phyloP scores from a whole-genome alignment of 345 rosid species.

The Abelmoschus esculentus region DNA sequence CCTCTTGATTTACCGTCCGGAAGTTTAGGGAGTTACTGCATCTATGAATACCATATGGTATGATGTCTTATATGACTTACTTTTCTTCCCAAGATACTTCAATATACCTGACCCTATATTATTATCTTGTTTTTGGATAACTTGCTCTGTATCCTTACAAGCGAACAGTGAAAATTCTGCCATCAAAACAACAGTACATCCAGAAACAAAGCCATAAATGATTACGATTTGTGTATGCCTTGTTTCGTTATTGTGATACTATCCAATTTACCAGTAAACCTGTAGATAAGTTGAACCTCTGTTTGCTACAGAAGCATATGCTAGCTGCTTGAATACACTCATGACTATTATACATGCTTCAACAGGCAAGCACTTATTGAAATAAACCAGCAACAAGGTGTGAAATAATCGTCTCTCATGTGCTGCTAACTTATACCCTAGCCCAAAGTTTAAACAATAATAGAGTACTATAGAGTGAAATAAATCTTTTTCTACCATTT shows the following conservation, averaged over 20 bases:
- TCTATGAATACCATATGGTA: constrained; percentile 99
- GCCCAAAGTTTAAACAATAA: background rate
- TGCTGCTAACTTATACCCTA: background rate
- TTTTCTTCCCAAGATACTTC: background rate
- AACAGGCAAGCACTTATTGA: background rate
- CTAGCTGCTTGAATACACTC: background rate
- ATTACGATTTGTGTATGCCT: background rate
- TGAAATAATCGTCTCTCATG: background rate
- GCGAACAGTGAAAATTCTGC: background rate
- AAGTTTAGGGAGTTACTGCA: constrained; percentile 95
- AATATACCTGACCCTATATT: background rate
- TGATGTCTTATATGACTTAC: constrained; percentile 5
- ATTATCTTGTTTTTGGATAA: background rate
- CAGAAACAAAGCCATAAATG: background rate
- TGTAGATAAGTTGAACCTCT: background rate
- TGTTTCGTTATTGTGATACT: background rate
- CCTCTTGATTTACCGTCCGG: constrained; percentile 99
- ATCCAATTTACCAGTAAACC: background rate
- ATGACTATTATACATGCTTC: background rate
- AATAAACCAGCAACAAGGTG: background rate
- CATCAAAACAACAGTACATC: background rate
- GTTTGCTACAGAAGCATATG: background rate
- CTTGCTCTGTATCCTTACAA: background rate
- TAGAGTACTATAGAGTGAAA: background rate
- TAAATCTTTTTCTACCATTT: background rate